Evolutionary conservation across 306 rosid genomes (phyloP).

Genomic region (Corylus americana): DNA sequence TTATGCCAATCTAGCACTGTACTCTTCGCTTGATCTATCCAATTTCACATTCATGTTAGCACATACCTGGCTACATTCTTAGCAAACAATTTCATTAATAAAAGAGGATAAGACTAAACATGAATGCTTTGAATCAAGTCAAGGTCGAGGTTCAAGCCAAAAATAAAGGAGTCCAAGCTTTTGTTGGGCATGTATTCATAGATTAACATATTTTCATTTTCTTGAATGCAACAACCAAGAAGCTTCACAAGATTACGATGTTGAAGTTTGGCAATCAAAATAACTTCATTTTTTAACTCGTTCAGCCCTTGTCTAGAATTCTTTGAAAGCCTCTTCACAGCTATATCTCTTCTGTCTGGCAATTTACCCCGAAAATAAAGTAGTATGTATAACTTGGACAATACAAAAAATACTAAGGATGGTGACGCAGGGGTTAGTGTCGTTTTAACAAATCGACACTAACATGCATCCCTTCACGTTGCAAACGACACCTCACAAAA

Average conservation of each 20-base stretch:
- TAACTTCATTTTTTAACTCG: slow-evolving; percentile 28
- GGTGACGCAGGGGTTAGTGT: no score
- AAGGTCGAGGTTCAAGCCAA: slow-evolving; percentile 29
- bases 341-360: slow-evolving; percentile 46
- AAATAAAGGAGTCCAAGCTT: slow-evolving; percentile 46
- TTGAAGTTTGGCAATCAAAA: slow-evolving; percentile 39
- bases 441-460: no score
- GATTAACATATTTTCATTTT: slow-evolving; percentile 35
- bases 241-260: slow-evolving; percentile 52
- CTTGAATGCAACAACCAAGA: slow-evolving; percentile 42
- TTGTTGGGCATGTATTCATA: slow-evolving; percentile 45
- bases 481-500: no score
- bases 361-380: slow-evolving; percentile 52
- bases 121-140: neutral
- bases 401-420: no score
- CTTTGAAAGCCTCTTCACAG: slow-evolving; percentile 62
- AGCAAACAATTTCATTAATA: neutral
- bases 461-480: no score
- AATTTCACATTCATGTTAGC: neutral
- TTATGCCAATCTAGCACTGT: slow-evolving; percentile 24
- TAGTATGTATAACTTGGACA: neutral
- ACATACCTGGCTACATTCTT: neutral
- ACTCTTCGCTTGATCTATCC: neutral
- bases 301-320: slow-evolving; percentile 56
- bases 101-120: neutral